Conservation (phyloP, 352 stramenopile genomes). For the Phytopythium montanum region DNA sequence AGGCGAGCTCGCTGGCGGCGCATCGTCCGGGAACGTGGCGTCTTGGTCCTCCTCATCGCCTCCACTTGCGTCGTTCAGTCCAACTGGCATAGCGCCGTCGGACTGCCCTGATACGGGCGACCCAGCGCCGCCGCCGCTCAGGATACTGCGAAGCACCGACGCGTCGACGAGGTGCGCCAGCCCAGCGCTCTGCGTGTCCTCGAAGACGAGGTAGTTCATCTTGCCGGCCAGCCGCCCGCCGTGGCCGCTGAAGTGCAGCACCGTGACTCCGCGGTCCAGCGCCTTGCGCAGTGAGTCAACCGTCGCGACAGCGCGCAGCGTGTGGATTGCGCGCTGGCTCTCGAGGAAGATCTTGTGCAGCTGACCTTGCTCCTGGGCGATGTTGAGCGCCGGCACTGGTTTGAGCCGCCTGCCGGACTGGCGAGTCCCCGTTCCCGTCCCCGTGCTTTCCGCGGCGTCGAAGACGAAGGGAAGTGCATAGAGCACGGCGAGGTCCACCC, state of each 20-base stretch:
- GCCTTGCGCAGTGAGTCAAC: conserved; percentile 73
- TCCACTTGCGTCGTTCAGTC: background rate
- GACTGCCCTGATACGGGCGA: background rate
- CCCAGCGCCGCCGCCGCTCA: conserved; percentile 20
- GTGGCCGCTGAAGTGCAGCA: conserved; percentile 79
- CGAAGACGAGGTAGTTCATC: conserved; percentile 67
- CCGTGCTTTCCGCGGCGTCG: conserved; percentile 18
- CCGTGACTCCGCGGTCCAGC: conserved; percentile 68
- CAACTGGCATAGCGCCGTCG: background rate
- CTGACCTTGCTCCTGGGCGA: conserved; percentile 58
- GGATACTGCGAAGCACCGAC: conserved; percentile 49
- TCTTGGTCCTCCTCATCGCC: conserved; percentile 11
- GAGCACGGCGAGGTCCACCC: conserved; percentile 73
- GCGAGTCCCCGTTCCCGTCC: background rate
- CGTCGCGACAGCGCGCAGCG: conserved; percentile 65
- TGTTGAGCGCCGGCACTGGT: conserved; percentile 62
- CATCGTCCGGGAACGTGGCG: background rate
- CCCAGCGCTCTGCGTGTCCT: conserved; percentile 65
- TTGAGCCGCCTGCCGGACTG: conserved; percentile 34
- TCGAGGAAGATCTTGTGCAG: conserved; percentile 76
- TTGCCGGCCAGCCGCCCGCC: conserved; percentile 61
- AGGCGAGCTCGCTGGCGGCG: background rate
- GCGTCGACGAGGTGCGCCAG: conserved; percentile 70
- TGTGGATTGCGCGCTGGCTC: conserved; percentile 69
- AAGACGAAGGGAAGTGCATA: conserved; percentile 75